Evolutionary conservation across 768 basidiomycete genomes (phyloP), one percentile per base, ranked within the genome.

Genomic region (Lentinula raphanica): DNA sequence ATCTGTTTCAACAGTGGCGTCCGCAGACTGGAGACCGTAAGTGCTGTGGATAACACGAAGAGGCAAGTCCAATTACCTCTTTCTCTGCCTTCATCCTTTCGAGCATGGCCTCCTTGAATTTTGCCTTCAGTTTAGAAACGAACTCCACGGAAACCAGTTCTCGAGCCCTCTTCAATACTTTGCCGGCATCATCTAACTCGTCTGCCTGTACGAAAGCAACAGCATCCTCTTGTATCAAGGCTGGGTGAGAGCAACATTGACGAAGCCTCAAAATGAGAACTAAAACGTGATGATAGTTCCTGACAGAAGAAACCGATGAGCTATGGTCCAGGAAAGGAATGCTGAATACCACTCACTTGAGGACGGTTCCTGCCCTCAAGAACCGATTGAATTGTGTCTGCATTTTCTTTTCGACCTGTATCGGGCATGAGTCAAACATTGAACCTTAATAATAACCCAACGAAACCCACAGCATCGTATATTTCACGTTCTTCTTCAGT

Each of bases 221-320:
- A 2, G 72, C 79, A 35, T 77, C 76, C 62, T 86, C 83, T 64
- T 83, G 81, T 31, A 90, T 83, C 6, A 90, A 73, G 13, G 76
- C 79, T 2, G 89, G 85, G 66, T 89, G 88, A 36, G 81, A 80
- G 65, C 86, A 88, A 36, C 88, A 71, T 64, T 89, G 88, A 9
- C 87, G 79, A 1, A 91, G 75, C 11, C 87, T 77, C 3, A 80
- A 66, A 15, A 80, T 65, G 5, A 81, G 60, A 6, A 80, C 78
- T 5, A 80, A 68, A 48, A 84, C 82, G 65, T 82, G 79, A 40
- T 77, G 73, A 60, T 85, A 85, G 62, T 87, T 84, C 65, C 79
- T 82, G 49, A 11, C 42, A 12, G 32, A 61, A 15, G 25, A 5
- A 15, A 44, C 40, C 19, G 31, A n/a, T 27, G 19, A n/a, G n/a